A percentile compares a stretch with the other conserved stretches of the same genome.
phyloP scores from a whole-genome alignment of 2,329 filamentous ascomycete species.

The Orbilia ellipsospora region DNA sequence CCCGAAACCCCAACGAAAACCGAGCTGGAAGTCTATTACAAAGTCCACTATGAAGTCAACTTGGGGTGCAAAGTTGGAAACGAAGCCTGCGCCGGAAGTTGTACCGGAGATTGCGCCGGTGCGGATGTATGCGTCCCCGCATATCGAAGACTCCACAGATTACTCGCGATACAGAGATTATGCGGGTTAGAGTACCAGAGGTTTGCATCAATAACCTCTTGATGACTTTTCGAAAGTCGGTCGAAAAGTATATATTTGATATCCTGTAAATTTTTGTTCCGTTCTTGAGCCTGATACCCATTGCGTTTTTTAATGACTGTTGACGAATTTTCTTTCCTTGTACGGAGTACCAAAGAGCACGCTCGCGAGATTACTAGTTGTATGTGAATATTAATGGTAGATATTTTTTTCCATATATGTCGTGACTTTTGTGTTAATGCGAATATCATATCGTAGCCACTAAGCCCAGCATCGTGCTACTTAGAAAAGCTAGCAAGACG shows the following conservation, averaged over 20 bases:
- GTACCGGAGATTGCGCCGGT: neutral
- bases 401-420: too few species aligned
- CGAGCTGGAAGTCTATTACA: neutral
- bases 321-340: slow-evolving; percentile 34
- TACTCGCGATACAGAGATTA: slow-evolving; percentile 43
- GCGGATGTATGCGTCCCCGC: slow-evolving; percentile 7
- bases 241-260: neutral
- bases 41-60: neutral
- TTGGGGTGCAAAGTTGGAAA: neutral
- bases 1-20: neutral
- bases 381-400: slow-evolving; percentile 45
- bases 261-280: slow-evolving; percentile 6
- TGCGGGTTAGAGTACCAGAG: neutral
- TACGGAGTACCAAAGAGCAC: neutral
- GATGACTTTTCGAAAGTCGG: too few species aligned
- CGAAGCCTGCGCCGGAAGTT: neutral
- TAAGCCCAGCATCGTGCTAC: neutral
- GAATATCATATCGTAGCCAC: slow-evolving; percentile 10
- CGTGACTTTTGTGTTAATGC: neutral
- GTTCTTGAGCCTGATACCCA: slow-evolving; percentile 35
- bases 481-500: slow-evolving; percentile 6
- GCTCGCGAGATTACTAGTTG: neutral
- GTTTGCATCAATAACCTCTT: too few species aligned
- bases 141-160: slow-evolving; percentile 32
- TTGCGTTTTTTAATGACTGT: slow-evolving; percentile 22